Percentiles rank a stretch among this genome's conserved stretches.
Evolutionary conservation across 306 rosid genomes (phyloP).

Genomic region (Neltuma alba): DNA sequence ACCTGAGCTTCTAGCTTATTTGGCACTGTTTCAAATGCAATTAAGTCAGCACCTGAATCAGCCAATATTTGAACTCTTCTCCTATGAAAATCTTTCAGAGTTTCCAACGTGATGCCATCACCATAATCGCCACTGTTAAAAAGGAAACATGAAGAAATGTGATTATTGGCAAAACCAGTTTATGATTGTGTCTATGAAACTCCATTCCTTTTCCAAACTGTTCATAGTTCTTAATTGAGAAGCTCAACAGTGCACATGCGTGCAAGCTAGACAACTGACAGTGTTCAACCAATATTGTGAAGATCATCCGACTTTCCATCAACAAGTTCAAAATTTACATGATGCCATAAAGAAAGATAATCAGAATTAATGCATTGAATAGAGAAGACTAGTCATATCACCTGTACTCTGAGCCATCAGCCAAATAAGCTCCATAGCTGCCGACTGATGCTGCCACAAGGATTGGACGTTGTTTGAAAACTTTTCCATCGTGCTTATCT

Average conservation of each 20-base stretch:
- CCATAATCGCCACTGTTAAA: conserved; percentile 55
- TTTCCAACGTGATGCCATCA: conserved; percentile 43
- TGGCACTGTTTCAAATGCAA: conserved; percentile 66
- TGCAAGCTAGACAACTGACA: conserved; percentile 7
- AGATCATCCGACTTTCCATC: conserved; percentile 5
- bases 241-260: neutral
- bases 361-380: conserved; percentile 14
- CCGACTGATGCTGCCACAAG: conserved; percentile 52
- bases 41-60: conserved; percentile 56
- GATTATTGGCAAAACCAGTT: neutral
- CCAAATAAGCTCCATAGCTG: conserved; percentile 63
- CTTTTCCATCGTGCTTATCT: conserved; percentile 34
- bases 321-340: conserved; percentile 15
- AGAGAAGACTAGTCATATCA: conserved; percentile 22
- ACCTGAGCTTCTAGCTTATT: conserved; percentile 69
- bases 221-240: conserved; percentile 10
- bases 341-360: conserved; percentile 17
- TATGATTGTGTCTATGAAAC: conserved; percentile 11
- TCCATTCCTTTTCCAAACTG: neutral
- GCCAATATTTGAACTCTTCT: conserved; percentile 67
- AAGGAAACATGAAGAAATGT: conserved; percentile 28
- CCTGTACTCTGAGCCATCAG: conserved; percentile 64
- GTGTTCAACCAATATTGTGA: neutral
- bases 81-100: conserved; percentile 56
- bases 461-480: conserved; percentile 42